Percentiles rank a stretch among this genome's conserved stretches.
phyloP scores from a whole-genome alignment of 148 eudicot species.

The Cornus kousa region DNA sequence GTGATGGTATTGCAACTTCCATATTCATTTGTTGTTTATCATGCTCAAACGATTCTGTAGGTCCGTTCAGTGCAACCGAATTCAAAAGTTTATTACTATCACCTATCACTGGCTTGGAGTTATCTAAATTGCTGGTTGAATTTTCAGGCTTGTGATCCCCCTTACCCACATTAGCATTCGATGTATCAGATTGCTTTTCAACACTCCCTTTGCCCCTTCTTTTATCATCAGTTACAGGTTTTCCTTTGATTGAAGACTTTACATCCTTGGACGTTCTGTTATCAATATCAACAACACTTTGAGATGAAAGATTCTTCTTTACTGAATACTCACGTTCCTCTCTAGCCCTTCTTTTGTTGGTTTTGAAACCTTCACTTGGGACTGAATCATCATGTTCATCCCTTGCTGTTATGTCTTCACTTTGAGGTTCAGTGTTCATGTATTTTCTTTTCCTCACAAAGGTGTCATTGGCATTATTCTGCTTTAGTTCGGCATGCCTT shows the following conservation, averaged over 20 bases:
- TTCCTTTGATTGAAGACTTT: conserved; percentile 17
- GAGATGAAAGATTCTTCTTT: conserved; percentile 22
- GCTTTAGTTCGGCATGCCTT: background rate
- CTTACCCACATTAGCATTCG: conserved; percentile 20
- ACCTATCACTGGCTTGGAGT: conserved; percentile 16
- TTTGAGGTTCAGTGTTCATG: conserved; percentile 13
- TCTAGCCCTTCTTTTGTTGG: conserved; percentile 20
- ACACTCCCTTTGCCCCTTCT: conserved; percentile 13
- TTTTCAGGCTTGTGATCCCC: conserved; percentile 22
- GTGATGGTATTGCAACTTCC: conserved; percentile 22
- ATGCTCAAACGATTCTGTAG: conserved; percentile 10
- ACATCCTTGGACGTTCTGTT: conserved; percentile 11
- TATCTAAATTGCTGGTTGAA: conserved; percentile 15
- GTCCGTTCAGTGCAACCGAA: conserved; percentile 21
- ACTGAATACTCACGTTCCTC: conserved; percentile 2
- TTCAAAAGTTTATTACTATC: conserved; percentile 18
- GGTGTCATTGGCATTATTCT: conserved; percentile 14
- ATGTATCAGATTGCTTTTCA: conserved; percentile 25
- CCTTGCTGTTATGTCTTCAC: conserved; percentile 25
- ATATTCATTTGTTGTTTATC: conserved; percentile 27
- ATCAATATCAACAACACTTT: conserved; percentile 9
- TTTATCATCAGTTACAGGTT: conserved; percentile 15
- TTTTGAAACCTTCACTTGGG: conserved; percentile 13
- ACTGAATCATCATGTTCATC: conserved; percentile 16
- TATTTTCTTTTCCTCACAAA: conserved; percentile 32